Conservation (phyloP, 2,329 filamentous ascomycete species). For the Phialemonium atrogriseum region DNA sequence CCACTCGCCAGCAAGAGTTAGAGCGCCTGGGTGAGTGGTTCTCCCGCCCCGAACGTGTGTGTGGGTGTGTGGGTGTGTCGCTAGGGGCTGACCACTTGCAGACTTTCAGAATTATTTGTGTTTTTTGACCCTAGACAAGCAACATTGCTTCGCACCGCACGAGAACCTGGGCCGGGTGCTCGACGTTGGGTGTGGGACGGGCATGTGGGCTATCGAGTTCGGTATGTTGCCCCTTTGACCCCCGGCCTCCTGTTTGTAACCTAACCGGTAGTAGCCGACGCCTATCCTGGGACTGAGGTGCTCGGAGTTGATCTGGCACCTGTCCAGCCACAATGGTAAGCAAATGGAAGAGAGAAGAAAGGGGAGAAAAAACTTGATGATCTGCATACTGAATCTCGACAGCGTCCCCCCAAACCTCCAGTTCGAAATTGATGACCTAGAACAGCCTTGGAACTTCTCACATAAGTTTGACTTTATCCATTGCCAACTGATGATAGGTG, state of each 20-base stretch:
- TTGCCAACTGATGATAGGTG: slow-evolving; percentile 1
- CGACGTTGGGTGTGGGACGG: slow-evolving; percentile 5
- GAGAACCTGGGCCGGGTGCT: slow-evolving; percentile 2
- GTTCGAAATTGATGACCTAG: slow-evolving; percentile 1
- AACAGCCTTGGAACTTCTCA: slow-evolving; percentile 1
- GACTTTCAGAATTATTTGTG: slow-evolving; percentile 21
- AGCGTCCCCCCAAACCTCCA: slow-evolving; percentile 1
- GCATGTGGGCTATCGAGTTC: slow-evolving; percentile 8
- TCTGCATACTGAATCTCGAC: too few relatives aligned
- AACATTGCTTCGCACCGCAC: slow-evolving; percentile 10
- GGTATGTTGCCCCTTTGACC: slow-evolving; percentile 7
- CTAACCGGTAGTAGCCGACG: too few relatives aligned
- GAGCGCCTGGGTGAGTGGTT: slow-evolving; percentile 12
- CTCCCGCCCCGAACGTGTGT: not conserved
- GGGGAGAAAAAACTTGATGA: too few relatives aligned
- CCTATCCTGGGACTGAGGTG: slow-evolving; percentile 9
- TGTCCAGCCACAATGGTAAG: slow-evolving; percentile 7
- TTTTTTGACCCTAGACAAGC: slow-evolving; percentile 15
- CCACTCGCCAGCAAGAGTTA: slow-evolving; percentile 11
- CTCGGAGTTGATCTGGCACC: slow-evolving; percentile 5
- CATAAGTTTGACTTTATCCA: slow-evolving; percentile 3
- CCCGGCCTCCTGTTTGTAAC: too few relatives aligned
- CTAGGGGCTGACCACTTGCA: too few relatives aligned
- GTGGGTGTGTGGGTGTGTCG: too few relatives aligned
- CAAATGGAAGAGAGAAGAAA: too few relatives aligned